Evolutionary conservation across 2,329 filamentous ascomycete genomes (phyloP), one percentile per base, ranked within the genome.

Genomic region (Arthrobotrys entomopaga): DNA sequence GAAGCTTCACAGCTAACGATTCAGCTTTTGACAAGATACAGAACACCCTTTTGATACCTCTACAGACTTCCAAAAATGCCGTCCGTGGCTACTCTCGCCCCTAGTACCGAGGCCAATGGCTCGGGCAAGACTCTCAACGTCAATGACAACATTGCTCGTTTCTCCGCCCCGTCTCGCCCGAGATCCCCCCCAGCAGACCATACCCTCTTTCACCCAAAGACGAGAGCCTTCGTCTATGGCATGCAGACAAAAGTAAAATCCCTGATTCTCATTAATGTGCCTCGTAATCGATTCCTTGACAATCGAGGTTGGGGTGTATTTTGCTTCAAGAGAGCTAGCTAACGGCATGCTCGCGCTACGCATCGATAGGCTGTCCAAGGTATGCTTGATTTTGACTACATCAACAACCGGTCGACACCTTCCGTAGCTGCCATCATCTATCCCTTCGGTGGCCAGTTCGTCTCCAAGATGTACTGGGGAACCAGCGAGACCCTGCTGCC

Each of bases 391-490:
- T 99, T 99, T 83, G 95, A 99, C 87, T 99, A 98, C 88, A 99
- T 99, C 86, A 99, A 77, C 93, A 98, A 98, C 89, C 92, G 95
- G 81, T 88, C 89, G 82, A 96, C 91, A 75, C 95, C 95, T 77
- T 99, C 95, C 71, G 95, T 99, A 72, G 95, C 95, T 78, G 95
- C 93, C 82, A 98, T 99, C 85, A 98, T 99, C 87, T 99, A 99
- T 87, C 97, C 95, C 80, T 99, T 99, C 82, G 95, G 95, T 83
- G 95, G 95, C 79, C 95, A 99, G 85, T 99, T 99, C 89, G 95
- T 99, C 82, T 97, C 93, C 90, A 99, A 99, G 90, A 98, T 99
- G 95, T 99, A 99, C 91, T 99, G 95, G 95, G 95, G 95, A 81
- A 99, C 95, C 82, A 97, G 93, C 86, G 95, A 99, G 87, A 99